Evolutionary conservation across 345 rosid genomes (phyloP).

Genomic region (Stellera chamaejasme): DNA sequence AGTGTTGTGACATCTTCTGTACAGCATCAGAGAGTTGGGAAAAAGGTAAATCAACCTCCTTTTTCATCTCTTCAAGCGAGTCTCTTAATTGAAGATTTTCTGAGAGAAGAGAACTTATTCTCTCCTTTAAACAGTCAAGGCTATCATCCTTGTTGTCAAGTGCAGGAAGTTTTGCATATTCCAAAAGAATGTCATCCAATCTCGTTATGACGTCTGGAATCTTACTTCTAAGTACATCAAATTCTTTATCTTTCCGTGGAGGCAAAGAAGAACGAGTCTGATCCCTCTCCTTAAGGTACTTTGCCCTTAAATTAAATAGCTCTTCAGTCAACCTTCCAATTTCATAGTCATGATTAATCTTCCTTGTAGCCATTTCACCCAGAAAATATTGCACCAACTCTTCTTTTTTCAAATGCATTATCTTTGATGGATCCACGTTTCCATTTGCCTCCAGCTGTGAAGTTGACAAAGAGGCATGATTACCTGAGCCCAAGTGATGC

Average conservation of each 20-base stretch:
- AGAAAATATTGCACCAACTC: constrained; percentile 44
- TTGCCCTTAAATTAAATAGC: constrained; percentile 48
- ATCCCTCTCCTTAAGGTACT: constrained; percentile 48
- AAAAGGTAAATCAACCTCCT: constrained; percentile 30
- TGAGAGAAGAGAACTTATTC: constrained; percentile 35
- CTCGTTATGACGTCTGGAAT: constrained; percentile 50
- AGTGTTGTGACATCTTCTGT: constrained; percentile 32
- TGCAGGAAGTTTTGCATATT: constrained; percentile 32
- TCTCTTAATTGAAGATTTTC: constrained; percentile 44
- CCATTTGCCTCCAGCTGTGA: constrained; percentile 51
- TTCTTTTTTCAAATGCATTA: constrained; percentile 35
- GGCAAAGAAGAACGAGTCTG: constrained; percentile 23
- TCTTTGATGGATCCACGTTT: constrained; percentile 30
- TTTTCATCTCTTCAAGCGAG: constrained; percentile 35
- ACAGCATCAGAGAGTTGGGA: constrained; percentile 41
- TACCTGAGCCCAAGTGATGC: constrained; percentile 46
- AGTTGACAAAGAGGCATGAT: constrained; percentile 30
- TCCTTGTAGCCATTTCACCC: constrained; percentile 78
- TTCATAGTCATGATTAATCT: constrained; percentile 56
- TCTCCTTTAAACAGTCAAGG: constrained; percentile 34
- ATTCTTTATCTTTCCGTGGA: constrained; percentile 61
- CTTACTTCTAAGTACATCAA: constrained; percentile 58
- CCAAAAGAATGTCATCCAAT: constrained; percentile 48
- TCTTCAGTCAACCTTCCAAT: constrained; percentile 59
- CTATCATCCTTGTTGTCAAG: constrained; percentile 23